These are phyloP conservation scores for Penicillium sp. DNA, from an alignment of 2,329 filamentous ascomycete genomes.

Conservation along the genomic window DNA sequence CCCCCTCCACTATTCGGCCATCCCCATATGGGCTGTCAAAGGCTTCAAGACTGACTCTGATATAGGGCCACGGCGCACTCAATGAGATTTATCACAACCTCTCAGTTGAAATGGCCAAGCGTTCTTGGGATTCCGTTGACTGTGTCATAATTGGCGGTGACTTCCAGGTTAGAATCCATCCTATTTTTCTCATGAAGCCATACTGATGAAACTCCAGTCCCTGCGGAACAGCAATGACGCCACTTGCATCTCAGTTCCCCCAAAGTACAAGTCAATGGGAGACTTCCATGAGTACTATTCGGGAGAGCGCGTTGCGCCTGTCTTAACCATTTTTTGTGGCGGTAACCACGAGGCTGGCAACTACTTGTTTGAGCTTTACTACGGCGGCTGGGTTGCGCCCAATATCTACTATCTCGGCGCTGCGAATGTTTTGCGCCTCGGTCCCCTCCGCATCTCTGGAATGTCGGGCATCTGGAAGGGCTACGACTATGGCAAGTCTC, in stretches of 20 bases:
- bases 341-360: conserved; percentile 95
- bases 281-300: conserved; percentile 96
- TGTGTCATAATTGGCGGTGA: conserved; percentile 93
- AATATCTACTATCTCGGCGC: conserved; percentile 97
- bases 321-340: conserved; percentile 86
- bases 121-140: conserved; percentile 80
- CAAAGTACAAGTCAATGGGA: conserved; percentile 82
- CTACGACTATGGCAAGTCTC: conserved; percentile 79
- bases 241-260: conserved; percentile 82
- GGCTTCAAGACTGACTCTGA: background rate
- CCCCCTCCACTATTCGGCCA: background rate
- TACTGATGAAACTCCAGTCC: conserved; percentile 53
- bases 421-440: conserved; percentile 82
- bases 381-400: conserved; percentile 94
- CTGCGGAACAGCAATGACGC: conserved; percentile 87
- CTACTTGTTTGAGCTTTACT: conserved; percentile 88
- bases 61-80: conserved; percentile 73
- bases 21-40: background rate
- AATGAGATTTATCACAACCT: conserved; percentile 88
- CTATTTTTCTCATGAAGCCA: background rate
- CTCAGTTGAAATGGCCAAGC: conserved; percentile 64
- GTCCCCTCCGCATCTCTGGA: conserved; percentile 82
- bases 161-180: conserved; percentile 67
- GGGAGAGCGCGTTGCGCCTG: conserved; percentile 73
- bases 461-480: conserved; percentile 95